These are phyloP conservation scores for Solanum ossicruentum DNA, from an alignment of 257 asterid species.

Conservation along the genomic window DNA sequence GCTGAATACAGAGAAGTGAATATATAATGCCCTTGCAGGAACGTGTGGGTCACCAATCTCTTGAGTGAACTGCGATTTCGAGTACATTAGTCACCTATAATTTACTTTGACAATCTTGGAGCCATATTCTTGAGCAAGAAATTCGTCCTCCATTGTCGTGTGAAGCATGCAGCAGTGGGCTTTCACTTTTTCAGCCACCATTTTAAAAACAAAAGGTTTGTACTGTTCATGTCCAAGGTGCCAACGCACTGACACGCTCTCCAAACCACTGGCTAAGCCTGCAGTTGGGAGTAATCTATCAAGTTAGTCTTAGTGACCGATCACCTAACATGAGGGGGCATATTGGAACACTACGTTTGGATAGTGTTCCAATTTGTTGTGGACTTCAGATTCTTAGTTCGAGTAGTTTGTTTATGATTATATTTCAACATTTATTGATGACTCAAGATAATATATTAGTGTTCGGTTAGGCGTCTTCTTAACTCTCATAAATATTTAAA, in stretches of 20 bases:
- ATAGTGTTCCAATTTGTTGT: background rate
- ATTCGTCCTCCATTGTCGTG: background rate
- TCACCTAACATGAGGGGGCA: background rate
- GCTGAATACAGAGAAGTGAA: background rate
- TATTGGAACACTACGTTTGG: background rate
- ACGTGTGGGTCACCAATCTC: background rate
- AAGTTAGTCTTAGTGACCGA: background rate
- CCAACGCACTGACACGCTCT: background rate
- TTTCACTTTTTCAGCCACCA: background rate
- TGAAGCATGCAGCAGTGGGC: background rate
- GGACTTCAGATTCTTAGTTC: background rate
- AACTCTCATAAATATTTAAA: background rate
- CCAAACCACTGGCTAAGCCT: background rate
- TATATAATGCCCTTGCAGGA: background rate
- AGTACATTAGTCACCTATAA: background rate
- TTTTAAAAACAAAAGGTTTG: background rate
- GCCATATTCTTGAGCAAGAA: background rate
- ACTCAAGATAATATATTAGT: background rate
- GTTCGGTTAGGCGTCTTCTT: background rate
- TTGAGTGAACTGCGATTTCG: background rate
- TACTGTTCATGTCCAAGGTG: background rate
- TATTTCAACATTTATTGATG: background rate
- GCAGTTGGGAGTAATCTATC: background rate
- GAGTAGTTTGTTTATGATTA: background rate
- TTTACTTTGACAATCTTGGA: background rate